Base-by-base conservation (phyloP, 23 red algal species). In the Cyanidiococcus yangmingshanensis region DNA sequence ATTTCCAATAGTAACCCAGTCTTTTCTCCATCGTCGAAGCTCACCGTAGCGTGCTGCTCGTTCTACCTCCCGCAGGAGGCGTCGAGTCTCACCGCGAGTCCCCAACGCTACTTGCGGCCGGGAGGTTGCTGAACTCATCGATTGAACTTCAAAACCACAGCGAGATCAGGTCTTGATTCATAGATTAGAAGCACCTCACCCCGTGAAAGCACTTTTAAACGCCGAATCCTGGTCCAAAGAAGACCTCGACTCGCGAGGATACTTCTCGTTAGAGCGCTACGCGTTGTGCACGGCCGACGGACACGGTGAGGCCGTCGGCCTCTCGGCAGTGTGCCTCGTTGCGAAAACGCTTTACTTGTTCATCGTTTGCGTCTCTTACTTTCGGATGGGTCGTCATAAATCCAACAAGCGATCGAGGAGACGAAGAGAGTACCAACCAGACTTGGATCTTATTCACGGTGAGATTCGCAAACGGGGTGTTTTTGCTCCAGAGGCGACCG, bases 31-130 rank as follows among this genome's bases (percentile, higher is more conserved):
- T 3, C 32, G 21, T 7, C 63, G 63, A 71, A 25, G 21, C n/a
- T 71, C 63, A 35, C 63, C 63, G n/a, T 32, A 25, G 12, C 32
- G 63, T 3, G 63, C 21, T 35, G 63, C 63, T 35, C 63, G 63
- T 29, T 71, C 63, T 3, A 71, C 63, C 27, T 71, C 63, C 63
- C 63, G 63, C 63, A 71, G 3, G n/a, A 71, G n/a, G n/a, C 63
- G 63, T 17, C 63, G 63, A 17, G 63, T 71, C 63, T 71, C 63
- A 2, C 63, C 63, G 63, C 63, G 63, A 29, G 63, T 71, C 7
- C 63, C 63, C 3, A 71, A 29, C 12, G 12, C 21, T 15, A 21
- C 45, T 21, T 54, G 45, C 12, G 45, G 45, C 45, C 45, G 45
- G 21, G 21, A 7, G 12, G 21, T 21, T 7, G 45, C 21, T 15